Evolutionary conservation across 768 basidiomycete species (phyloP), one percentile per base, ranked within the genome.

Genomic region (Butyriboletus loyo): DNA sequence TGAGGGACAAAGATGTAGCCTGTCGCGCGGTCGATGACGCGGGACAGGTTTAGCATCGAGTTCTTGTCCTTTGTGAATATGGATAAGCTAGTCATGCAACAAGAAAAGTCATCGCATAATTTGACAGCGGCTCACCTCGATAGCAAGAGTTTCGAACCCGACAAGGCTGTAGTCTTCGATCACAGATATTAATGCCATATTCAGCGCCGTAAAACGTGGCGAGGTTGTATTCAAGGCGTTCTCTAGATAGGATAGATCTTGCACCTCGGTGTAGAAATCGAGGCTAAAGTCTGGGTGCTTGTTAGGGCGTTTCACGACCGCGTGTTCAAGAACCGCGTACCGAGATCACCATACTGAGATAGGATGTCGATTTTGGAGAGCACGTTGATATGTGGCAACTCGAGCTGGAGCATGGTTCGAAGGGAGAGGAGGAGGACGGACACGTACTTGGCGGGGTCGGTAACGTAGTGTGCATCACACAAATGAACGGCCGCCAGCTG

Each of bases 311-410:
- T 36, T 7, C n/a, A n/a, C 22, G 47, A 19, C 46, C 32, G 24
- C 35, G 28, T n/a, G 31, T 14, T 31, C 15, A 17, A 40, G 41
- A 17, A 44, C n/a, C 5, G 66, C 80, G 41, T 61, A 95, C 95
- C 91, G 38, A 98, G 78, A 55, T 96, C 92, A 11, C 97, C 97
- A 55, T 96, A 95, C 58, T 87, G 83, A 17, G 80, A 76, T 17
- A 99, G 75, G n/a, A 98, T 74, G 71, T 99, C 97, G 49, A 98
- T 78, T 71, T 99, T 99, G 9, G 92, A 95, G 14, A 99, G 77
- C 3, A 99, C 97, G 65, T 99, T 98, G 72, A 99, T 77, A 66
- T 98, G 97, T 0, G 97, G 97, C n/a, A 98, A 80, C 64, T 97
- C 97, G 50, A 99, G 80, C 64, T 98, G 95, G n/a, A 99, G 77